Base-by-base conservation (phyloP, 1,139 yeast genomes). In the Petasospora rhodanensis region DNA sequence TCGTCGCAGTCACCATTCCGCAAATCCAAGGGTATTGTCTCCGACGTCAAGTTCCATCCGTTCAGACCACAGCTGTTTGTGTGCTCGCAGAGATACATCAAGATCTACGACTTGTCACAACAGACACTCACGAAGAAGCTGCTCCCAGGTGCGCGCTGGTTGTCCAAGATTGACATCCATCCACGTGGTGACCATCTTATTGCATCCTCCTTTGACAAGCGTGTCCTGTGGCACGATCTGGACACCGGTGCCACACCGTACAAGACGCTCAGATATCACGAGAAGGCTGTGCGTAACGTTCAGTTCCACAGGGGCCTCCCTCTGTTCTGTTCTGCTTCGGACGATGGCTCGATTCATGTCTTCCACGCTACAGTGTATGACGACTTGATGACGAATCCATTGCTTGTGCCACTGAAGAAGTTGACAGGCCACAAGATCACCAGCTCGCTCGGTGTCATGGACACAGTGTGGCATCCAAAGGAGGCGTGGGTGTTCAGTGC, bases 401-500 rank as follows among this genome's bases (percentile, higher is more conserved):
- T 91, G 58, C 75, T 91, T 51, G 99, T 91, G 31, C 99, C 99
- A 34, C 73, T 93, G 61, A 93, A 91, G 74, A 87, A 89, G 57
- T 70, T 93, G 55, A 76, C 82, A 31, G 98, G 97, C n/a, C 98
- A 91, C 62, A 79, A 80, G 57, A 72, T 86, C 33, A 66, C 76
- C 22, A 75, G 76, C 53, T 80, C 84, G 54, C 66, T 91, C 43
- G 98, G 98, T 52, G 95, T 91, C n/a, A 69, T 91, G 55, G 84
- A 80, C 56, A 73, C 83, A 36, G 74, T 75, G 34, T 91, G 99
- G 99, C 98, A 93, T 69, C 97, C 98, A 45, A 79, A 81, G 54
- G 97, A 93, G 62, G 96, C 98, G 2, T 91, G 99, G 99, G 68
- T 91, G 52, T 87, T 91, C 59, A 81, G 94, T 57, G 87, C 95